phyloP scores from a whole-genome alignment of 2,329 filamentous ascomycete species.

The Bisporella sp. region DNA sequence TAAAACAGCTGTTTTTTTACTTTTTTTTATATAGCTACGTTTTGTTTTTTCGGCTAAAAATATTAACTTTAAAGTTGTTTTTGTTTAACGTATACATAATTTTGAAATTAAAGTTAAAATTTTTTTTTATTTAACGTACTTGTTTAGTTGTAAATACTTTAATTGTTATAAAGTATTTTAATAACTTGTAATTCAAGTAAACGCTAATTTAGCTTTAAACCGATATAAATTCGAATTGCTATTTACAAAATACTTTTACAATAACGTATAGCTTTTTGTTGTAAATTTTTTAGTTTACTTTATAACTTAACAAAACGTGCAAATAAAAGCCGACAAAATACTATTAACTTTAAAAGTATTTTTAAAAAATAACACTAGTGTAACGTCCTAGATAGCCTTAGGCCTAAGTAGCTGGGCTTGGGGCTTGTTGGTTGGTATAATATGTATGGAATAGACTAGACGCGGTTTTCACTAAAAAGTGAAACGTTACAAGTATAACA shows the following conservation, averaged over 20 bases:
- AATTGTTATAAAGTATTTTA: constrained; percentile 11
- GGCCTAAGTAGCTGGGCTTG: no score
- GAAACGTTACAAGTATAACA: no score
- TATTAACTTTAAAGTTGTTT: neutral
- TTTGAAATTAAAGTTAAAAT: neutral
- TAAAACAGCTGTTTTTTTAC: neutral
- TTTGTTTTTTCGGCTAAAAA: neutral
- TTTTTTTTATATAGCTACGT: neutral
- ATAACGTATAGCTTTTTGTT: constrained; percentile 28
- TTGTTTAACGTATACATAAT: constrained; percentile 5
- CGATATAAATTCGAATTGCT: neutral
- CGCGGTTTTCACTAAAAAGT: no score
- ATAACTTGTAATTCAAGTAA: neutral
- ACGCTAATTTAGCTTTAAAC: neutral
- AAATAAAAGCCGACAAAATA: constrained; percentile 17
- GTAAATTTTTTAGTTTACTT: constrained; percentile 24
- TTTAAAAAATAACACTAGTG: constrained; percentile 3
- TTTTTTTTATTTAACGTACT: neutral
- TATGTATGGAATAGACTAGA: no score
- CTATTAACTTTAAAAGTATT: neutral
- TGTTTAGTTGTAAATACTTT: constrained; percentile 3
- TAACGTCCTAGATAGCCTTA: no score
- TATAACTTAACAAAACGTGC: constrained; percentile 15
- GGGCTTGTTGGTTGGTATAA: no score
- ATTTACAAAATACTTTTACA: constrained; percentile 9